Percentiles rank a stretch among this genome's conserved stretches.
Conservation (phyloP, 2,329 filamentous ascomycete species). For the Aulographum hederae region DNA sequence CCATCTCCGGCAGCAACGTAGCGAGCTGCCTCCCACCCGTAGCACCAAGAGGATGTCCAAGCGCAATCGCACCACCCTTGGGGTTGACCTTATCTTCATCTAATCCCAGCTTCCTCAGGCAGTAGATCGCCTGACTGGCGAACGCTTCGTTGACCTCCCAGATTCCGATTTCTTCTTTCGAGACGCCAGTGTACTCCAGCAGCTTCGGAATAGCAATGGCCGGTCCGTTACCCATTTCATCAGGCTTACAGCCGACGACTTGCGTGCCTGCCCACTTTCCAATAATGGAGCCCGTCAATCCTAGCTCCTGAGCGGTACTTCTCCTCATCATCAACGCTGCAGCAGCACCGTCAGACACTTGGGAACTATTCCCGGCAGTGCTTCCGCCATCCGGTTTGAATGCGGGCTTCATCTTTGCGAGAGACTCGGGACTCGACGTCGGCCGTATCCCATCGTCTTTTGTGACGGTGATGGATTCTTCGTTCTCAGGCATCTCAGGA, state of each 20-base stretch:
- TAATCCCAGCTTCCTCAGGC: slow-evolving; percentile 50
- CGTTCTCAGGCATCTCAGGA: slow-evolving; percentile 30
- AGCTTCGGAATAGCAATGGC: slow-evolving; percentile 73
- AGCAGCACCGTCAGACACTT: slow-evolving; percentile 77
- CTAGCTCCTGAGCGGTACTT: slow-evolving; percentile 57
- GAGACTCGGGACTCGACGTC: slow-evolving; percentile 46
- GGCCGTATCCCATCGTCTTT: slow-evolving; percentile 72
- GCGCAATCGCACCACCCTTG: slow-evolving; percentile 83
- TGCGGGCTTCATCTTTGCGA: slow-evolving; percentile 68
- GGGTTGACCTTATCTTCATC: slow-evolving; percentile 64
- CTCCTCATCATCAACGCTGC: slow-evolving; percentile 71
- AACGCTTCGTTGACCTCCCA: slow-evolving; percentile 92
- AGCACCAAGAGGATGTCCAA: slow-evolving; percentile 80
- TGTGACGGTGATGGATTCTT: slow-evolving; percentile 46
- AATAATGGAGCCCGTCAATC: slow-evolving; percentile 50
- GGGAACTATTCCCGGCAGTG: slow-evolving; percentile 72
- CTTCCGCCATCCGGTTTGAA: slow-evolving; percentile 58
- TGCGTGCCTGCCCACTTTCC: slow-evolving; percentile 67
- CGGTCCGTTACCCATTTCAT: slow-evolving; percentile 89
- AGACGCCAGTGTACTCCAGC: slow-evolving; percentile 48
- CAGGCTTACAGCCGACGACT: slow-evolving; percentile 62
- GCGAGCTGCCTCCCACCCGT: slow-evolving; percentile 69
- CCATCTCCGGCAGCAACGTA: slow-evolving; percentile 52
- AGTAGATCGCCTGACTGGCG: slow-evolving; percentile 48
- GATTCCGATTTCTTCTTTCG: slow-evolving; percentile 51